phyloP scores from a whole-genome alignment of 176 grass and related monocot genomes.

The Rhynchospora tenuis region DNA sequence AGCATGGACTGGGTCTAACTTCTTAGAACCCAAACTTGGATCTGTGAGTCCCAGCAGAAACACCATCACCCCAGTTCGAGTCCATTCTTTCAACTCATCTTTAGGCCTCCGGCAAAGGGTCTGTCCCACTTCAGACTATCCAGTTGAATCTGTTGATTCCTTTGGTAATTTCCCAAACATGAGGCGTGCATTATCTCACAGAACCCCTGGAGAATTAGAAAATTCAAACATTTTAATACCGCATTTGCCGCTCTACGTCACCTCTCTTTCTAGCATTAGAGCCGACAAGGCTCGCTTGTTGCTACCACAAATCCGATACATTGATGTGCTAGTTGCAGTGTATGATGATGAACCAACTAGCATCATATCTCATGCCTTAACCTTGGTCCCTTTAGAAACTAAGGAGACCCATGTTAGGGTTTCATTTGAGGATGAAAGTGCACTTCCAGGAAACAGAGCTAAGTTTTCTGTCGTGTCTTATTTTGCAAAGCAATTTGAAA shows the following conservation, averaged over 20 bases:
- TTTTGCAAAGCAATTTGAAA: conserved; percentile 74
- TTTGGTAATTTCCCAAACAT: conserved; percentile 58
- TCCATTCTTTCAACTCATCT: conserved; percentile 79
- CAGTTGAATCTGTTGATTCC: conserved; percentile 43
- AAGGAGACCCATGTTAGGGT: conserved; percentile 61
- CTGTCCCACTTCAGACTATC: conserved; percentile 36
- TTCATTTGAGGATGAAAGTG: conserved; percentile 61
- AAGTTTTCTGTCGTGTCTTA: conserved; percentile 88
- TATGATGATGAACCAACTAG: conserved; percentile 93
- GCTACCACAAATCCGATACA: conserved; percentile 47
- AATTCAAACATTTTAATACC: conserved; percentile 48
- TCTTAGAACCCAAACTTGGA: conserved; percentile 34
- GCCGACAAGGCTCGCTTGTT: conserved; percentile 65
- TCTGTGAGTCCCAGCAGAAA: conserved; percentile 38
- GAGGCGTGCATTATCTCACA: conserved; percentile 76
- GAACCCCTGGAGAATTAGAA: conserved; percentile 45
- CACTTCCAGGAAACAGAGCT: conserved; percentile 54
- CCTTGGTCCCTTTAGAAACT: conserved; percentile 37
- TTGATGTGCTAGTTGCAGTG: conserved; percentile 56
- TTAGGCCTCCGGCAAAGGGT: conserved; percentile 47
- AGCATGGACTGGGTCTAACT: conserved; percentile 72
- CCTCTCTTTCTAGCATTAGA: conserved; percentile 37
- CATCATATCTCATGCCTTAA: conserved; percentile 72
- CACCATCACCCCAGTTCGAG: conserved; percentile 44
- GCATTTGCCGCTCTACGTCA: conserved; percentile 47